These are phyloP conservation scores for Escallonia rubra DNA, from an alignment of 129 eudicot species.

Conservation along the genomic window DNA sequence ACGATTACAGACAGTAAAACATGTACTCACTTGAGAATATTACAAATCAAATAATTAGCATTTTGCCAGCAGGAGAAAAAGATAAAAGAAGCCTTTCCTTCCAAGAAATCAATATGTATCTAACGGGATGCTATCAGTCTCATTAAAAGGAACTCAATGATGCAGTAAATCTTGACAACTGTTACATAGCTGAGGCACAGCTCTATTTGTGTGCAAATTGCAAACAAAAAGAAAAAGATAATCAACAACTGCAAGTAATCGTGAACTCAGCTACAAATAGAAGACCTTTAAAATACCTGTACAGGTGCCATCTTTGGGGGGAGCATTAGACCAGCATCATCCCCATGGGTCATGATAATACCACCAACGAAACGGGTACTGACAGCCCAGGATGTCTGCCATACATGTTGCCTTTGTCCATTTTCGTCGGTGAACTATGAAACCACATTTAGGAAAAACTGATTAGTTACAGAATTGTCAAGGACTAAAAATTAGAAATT, in stretches of 20 bases:
- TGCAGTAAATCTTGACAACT: background rate
- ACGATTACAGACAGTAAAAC: background rate
- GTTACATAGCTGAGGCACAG: background rate
- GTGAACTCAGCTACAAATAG: slow-evolving; percentile 1
- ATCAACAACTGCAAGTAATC: background rate
- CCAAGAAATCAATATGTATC: too few species aligned
- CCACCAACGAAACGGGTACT: slow-evolving; percentile 98
- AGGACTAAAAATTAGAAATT: too few species aligned
- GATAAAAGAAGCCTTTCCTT: background rate
- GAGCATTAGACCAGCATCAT: slow-evolving; percentile 91
- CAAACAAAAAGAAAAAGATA: background rate
- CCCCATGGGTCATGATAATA: slow-evolving; percentile 94
- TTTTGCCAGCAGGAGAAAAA: background rate
- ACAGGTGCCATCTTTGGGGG: slow-evolving; percentile 89
- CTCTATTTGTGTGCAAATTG: background rate
- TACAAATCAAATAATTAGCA: background rate
- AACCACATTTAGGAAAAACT: slow-evolving; percentile 5
- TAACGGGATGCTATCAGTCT: too few species aligned
- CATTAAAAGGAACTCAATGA: background rate
- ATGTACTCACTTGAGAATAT: background rate
- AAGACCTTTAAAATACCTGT: slow-evolving; percentile 45
- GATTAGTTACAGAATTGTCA: too few species aligned
- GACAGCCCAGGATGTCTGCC: slow-evolving; percentile 99
- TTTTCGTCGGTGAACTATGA: slow-evolving; percentile 86
- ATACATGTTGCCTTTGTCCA: slow-evolving; percentile 89